phyloP scores from a whole-genome alignment of 768 basidiomycete species.

The Cystobasidiopsis lactophilus region DNA sequence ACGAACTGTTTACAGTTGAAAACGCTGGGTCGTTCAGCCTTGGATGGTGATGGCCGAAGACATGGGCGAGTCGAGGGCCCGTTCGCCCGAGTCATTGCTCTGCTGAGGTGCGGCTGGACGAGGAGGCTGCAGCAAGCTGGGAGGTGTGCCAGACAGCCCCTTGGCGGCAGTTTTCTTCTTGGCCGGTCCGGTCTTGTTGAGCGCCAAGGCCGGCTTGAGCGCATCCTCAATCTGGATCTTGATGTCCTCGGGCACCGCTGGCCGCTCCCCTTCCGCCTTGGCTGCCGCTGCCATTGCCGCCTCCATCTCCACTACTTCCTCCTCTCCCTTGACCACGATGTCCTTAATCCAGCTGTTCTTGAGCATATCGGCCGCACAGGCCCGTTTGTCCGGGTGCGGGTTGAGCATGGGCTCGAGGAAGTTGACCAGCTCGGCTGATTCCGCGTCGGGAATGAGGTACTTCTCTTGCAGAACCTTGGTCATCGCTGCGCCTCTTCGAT shows the following conservation, averaged over 20 bases:
- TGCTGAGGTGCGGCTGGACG: neutral
- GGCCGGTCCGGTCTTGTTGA: neutral
- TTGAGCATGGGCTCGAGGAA: constrained; percentile 80
- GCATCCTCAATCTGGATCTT: neutral
- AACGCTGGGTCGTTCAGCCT: too few species aligned
- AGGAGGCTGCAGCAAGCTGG: neutral
- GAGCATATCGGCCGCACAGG: constrained; percentile 61
- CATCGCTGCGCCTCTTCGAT: constrained; percentile 11
- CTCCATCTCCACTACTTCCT: constrained; percentile 3
- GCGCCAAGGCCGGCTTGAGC: neutral
- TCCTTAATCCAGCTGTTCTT: constrained; percentile 69
- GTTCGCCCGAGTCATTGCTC: neutral
- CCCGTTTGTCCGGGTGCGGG: constrained; percentile 67
- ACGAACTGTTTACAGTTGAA: too few species aligned
- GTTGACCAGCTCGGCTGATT: constrained; percentile 55
- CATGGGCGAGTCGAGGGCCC: neutral
- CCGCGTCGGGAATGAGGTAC: constrained; percentile 67
- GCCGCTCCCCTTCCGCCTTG: neutral
- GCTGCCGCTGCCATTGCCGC: neutral
- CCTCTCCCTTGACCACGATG: constrained; percentile 34
- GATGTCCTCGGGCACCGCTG: neutral
- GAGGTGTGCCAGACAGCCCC: neutral
- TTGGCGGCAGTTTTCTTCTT: neutral
- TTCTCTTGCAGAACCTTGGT: constrained; percentile 42
- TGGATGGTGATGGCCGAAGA: neutral